These are phyloP conservation scores for Leishmania aethiopica DNA, from an alignment of 208 protist species.

Conservation along the genomic window DNA sequence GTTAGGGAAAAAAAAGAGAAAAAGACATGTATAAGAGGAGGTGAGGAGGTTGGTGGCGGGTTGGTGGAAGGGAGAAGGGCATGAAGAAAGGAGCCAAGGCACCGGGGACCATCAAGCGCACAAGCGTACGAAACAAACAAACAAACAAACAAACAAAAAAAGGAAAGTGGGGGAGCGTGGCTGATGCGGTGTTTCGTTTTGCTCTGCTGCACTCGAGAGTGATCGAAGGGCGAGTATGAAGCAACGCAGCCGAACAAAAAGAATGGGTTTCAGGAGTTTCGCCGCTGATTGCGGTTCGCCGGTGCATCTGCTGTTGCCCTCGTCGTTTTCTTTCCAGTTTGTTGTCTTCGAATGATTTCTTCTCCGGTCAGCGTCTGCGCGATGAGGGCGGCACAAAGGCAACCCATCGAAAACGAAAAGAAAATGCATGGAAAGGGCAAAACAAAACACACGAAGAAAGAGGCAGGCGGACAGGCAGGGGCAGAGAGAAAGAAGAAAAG, in stretches of 20 bases:
- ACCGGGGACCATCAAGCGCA: neutral
- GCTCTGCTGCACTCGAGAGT: neutral
- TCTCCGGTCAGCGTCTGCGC: neutral
- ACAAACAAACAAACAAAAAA: neutral
- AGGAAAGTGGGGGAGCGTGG: neutral
- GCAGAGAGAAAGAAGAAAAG: slow-evolving; percentile 1
- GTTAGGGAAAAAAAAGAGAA: neutral
- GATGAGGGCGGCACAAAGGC: neutral
- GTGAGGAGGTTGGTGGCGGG: neutral
- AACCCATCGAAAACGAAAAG: neutral
- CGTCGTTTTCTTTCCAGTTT: neutral
- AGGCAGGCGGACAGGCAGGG: neutral
- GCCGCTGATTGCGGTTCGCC: neutral
- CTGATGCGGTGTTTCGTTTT: neutral
- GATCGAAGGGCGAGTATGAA: neutral
- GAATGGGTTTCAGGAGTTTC: neutral
- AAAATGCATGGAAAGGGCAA: neutral
- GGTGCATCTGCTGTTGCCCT: neutral
- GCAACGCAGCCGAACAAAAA: neutral
- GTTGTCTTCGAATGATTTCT: too few relatives aligned
- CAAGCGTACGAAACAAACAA: neutral
- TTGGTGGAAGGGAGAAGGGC: neutral
- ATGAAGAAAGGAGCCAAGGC: neutral
- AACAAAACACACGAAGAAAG: neutral
- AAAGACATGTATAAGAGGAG: neutral